Conservation (phyloP, 2,329 filamentous ascomycete species). For the Hypoxylon sp. region DNA sequence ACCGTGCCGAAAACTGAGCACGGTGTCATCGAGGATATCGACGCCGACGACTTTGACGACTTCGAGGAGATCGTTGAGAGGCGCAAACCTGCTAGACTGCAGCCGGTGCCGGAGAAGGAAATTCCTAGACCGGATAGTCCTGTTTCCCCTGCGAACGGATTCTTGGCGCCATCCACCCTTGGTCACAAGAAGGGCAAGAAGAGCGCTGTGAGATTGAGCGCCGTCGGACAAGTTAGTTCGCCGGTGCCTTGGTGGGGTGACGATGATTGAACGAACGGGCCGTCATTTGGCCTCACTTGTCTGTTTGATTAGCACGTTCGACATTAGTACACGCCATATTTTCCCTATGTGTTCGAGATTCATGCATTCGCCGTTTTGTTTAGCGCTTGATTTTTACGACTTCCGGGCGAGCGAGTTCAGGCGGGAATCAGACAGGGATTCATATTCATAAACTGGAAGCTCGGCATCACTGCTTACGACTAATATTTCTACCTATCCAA, state of each 20-base stretch:
- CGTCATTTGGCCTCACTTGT: background rate
- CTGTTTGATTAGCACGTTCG: slow-evolving; percentile 4
- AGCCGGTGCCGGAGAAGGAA: slow-evolving; percentile 35
- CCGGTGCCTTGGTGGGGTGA: slow-evolving; percentile 60
- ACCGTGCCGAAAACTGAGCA: slow-evolving; percentile 22
- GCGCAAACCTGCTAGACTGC: slow-evolving; percentile 20
- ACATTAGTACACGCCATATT: slow-evolving; percentile 11
- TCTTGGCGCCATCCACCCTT: slow-evolving; percentile 44
- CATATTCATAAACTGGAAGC: slow-evolving; percentile 23
- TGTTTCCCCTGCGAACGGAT: slow-evolving; percentile 43
- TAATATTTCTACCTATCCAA: slow-evolving; percentile 29
- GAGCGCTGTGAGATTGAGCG: slow-evolving; percentile 61
- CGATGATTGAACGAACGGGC: slow-evolving; percentile 53
- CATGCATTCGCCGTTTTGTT: slow-evolving; percentile 30
- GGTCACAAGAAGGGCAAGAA: slow-evolving; percentile 51
- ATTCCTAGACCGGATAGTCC: slow-evolving; percentile 60
- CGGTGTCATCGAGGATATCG: slow-evolving; percentile 42
- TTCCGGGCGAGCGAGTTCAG: slow-evolving; percentile 31
- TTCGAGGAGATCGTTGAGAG: slow-evolving; percentile 38
- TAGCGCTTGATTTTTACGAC: slow-evolving; percentile 33
- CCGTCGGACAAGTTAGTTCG: slow-evolving; percentile 55
- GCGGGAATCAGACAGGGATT: slow-evolving; percentile 27
- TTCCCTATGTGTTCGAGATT: slow-evolving; percentile 30
- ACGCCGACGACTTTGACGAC: slow-evolving; percentile 44
- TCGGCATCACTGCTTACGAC: slow-evolving; percentile 41